Base-by-base conservation (phyloP, 2,329 filamentous ascomycete genomes). In the Aspergillus texensis region DNA sequence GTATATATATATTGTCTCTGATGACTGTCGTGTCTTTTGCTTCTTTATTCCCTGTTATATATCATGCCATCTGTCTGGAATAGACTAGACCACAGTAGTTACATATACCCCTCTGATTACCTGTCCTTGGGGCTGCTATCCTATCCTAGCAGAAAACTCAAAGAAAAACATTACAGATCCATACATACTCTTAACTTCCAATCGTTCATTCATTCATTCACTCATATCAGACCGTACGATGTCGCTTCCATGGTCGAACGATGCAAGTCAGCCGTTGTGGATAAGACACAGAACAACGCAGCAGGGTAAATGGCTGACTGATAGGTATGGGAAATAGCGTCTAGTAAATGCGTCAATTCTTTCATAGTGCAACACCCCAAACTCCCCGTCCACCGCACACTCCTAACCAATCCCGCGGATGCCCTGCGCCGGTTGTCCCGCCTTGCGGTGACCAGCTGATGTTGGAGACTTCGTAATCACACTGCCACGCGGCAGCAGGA, bases 381-480 rank as follows among this genome's bases (percentile, higher is more conserved):
- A 82, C 72, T 6, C 79, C 80, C 61, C 78, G 74, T 32, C 80
- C 80, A 28, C 79, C 80, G 63, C 79, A 81, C 24, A 82, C 79
- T 6, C 80, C 80, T 39, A 82, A 70, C 78, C 78, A 80, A 66
- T 80, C 77, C 14, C 76, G 75, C 12, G 75, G 70, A 16, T 75
- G 71, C 12, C 75, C 71, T 8, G 73, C 65, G 56, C 62, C 67
- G 46, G 74, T 78, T 36, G 77, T 73, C n/a, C 76, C 74, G 9
- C 74, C 74, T 52, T 77, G 74, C 14, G 80, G 80, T 10, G 80
- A 81, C 80, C 80, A 82, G 64, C 79, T 82, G 60, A 82, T 74
- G 67, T 82, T 82, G 28, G 79, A 79, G 6, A 82, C 74, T 70
- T 82, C 80, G 65, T 79, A 82, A 52, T 80, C 79, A 64, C 78